These are phyloP conservation scores for Nemania diffusa DNA, from an alignment of 2,329 filamentous ascomycete genomes.

Conservation along the genomic window DNA sequence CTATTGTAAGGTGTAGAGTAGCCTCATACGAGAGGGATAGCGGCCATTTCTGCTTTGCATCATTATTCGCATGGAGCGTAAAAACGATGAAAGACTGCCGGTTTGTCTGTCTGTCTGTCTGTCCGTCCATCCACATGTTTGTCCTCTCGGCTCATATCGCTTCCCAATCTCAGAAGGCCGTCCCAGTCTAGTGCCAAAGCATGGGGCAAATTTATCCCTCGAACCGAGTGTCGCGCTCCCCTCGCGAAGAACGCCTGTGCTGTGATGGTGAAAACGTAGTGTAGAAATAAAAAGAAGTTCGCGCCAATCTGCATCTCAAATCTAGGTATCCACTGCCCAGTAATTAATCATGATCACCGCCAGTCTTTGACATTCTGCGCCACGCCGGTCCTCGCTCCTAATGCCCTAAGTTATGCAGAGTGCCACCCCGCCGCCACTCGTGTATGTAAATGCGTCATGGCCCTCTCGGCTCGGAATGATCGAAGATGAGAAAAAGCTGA, in stretches of 20 bases:
- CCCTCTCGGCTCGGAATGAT: conserved; percentile 6
- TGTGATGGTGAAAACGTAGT: conserved; percentile 32
- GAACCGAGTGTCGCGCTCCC: conserved; percentile 21
- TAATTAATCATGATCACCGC: conserved; percentile 22
- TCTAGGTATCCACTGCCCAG: conserved; percentile 22
- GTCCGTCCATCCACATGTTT: not conserved
- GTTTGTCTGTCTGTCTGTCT: too few species aligned
- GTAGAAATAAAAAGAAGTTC: conserved; percentile 17
- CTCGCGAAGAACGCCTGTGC: conserved; percentile 34
- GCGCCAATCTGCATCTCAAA: conserved; percentile 28
- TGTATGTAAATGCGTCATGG: conserved; percentile 29
- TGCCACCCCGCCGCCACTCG: conserved; percentile 1
- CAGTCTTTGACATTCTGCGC: conserved; percentile 4
- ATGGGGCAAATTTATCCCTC: conserved; percentile 17
- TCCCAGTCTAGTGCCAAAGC: conserved; percentile 27
- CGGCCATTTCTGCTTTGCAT: not conserved
- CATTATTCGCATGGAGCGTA: conserved; percentile 12
- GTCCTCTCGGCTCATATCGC: not conserved
- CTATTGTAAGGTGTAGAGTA: conserved; percentile 12
- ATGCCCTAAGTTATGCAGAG: conserved; percentile 18
- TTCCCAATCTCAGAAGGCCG: conserved; percentile 1
- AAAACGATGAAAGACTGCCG: not conserved
- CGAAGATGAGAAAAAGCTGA: not conserved
- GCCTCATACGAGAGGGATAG: not conserved
- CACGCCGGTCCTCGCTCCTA: conserved; percentile 1